phyloP scores from a whole-genome alignment of 148 eudicot genomes.

The Rhododendron simsii region DNA sequence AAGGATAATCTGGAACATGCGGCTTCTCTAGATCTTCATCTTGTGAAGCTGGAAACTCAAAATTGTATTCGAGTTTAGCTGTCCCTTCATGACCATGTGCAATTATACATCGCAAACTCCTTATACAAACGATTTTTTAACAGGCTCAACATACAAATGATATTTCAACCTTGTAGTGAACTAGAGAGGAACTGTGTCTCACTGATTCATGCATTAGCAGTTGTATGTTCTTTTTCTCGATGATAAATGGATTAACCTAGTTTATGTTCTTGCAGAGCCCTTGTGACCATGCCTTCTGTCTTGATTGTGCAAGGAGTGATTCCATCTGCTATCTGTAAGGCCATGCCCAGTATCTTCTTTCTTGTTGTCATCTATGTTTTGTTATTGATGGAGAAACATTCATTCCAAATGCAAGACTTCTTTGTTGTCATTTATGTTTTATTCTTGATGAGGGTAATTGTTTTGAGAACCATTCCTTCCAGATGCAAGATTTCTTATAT shows the following conservation, averaged over 20 bases:
- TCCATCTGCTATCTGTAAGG: constrained; percentile 97
- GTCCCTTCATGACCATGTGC: background rate
- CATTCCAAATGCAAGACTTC: constrained; percentile 2
- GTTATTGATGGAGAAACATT: background rate
- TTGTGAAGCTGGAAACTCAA: background rate
- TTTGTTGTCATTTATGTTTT: background rate
- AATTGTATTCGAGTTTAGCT: background rate
- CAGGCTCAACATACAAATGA: background rate
- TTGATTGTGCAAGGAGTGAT: constrained; percentile 97
- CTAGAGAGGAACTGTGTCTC: background rate
- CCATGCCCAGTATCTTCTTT: background rate
- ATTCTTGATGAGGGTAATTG: background rate
- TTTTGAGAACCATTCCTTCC: background rate
- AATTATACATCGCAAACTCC: background rate
- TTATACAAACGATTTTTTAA: background rate
- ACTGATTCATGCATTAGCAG: background rate
- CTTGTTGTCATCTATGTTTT: background rate
- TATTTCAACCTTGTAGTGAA: background rate
- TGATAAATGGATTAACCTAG: background rate
- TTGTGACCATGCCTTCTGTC: constrained; percentile 94
- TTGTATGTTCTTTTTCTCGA: background rate
- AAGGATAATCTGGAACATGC: background rate
- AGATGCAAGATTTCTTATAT: constrained; percentile 1
- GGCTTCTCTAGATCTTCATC: background rate
- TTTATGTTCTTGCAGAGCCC: constrained; percentile 77